Evolutionary conservation across 805 yeast species (phyloP), one percentile per base, ranked within the genome.

Genomic region (Candida gorgasii): DNA sequence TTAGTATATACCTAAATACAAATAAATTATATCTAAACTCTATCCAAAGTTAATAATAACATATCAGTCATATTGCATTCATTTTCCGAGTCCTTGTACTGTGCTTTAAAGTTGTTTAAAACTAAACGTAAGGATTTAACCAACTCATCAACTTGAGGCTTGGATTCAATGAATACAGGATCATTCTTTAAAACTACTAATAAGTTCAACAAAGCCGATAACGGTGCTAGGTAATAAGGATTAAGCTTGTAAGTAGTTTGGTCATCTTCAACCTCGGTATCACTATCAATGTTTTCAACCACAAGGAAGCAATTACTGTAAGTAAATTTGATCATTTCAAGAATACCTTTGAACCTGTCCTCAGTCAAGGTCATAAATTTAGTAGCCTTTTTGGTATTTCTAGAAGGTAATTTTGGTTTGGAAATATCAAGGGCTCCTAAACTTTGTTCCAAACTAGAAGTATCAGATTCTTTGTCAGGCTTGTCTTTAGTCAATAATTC

Each of bases 151-250:
- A 62, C 39, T 16, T 47, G 35, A 2, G 43, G 36, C 17, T 51
- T 44, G 24, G 55, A 48, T 6, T 47, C 36, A 8, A 46, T 28
- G 7, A 60, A 47, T 2, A 46, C 34, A 3, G 57, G 51, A 29
- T 60, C 51, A 4, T 46, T 47, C 41, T 62, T 64, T 26, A 67
- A 42, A 1, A 61, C 63, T 2, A 67, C 61, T 36, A 75, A 67
- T 42, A 86, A 69, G 53, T 84, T 84, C 49, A 84, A 59, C 58
- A 74, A 80, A 4, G 82, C 76, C 30, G 81, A 61, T 7, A 85
- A 57, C 2, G 75, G 63, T 30, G 76, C 67, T 29, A 79, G 59
- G 13, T 59, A 54, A 4, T 46, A 37, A 12, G 56, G 53, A 35
- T 62, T 55, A 12, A 62, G 13, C 23, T 28, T 52, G 17, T 39